Percentiles rank a stretch among this genome's conserved stretches.
phyloP scores from a whole-genome alignment of 371 early-diverging fungal genomes.

The Mucor mucedo region DNA sequence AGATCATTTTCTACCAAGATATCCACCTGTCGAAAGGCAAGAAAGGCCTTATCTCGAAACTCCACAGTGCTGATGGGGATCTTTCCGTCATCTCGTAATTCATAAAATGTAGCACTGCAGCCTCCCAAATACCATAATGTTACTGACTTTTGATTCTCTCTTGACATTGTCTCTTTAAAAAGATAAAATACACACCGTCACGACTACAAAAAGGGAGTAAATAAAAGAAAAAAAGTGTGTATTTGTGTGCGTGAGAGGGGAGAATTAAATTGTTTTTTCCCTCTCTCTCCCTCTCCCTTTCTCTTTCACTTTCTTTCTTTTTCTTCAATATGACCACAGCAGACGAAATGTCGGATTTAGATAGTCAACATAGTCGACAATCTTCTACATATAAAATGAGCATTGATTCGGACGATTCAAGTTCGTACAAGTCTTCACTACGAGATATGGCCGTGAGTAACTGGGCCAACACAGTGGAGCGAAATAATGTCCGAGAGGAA shows the following conservation, averaged over 20 bases:
- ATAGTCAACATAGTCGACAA: slow-evolving; percentile 29
- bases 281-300: slow-evolving; percentile 13
- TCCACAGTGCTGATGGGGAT: slow-evolving; percentile 23
- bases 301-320: slow-evolving; percentile 29
- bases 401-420: slow-evolving; percentile 48
- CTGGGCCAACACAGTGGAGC: background rate
- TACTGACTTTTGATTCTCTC: slow-evolving; percentile 25
- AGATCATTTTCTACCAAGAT: slow-evolving; percentile 28
- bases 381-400: slow-evolving; percentile 47
- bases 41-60: slow-evolving; percentile 31
- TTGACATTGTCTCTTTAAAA: background rate
- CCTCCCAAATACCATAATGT: slow-evolving; percentile 39
- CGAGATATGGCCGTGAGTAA: slow-evolving; percentile 2
- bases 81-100: slow-evolving; percentile 10
- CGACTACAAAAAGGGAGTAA: slow-evolving; percentile 6
- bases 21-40: slow-evolving; percentile 32
- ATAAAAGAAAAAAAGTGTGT: slow-evolving; percentile 3
- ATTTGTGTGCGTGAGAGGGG: background rate
- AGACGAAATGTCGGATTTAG: slow-evolving; percentile 5
- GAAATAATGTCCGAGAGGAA: slow-evolving; percentile 3
- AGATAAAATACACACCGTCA: no score
- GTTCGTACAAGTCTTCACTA: slow-evolving; percentile 20
- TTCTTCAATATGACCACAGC: background rate
- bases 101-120: slow-evolving; percentile 33
- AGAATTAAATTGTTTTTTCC: background rate